phyloP scores from a whole-genome alignment of 2,329 filamentous ascomycete species.

The Trichoderma sp. region DNA sequence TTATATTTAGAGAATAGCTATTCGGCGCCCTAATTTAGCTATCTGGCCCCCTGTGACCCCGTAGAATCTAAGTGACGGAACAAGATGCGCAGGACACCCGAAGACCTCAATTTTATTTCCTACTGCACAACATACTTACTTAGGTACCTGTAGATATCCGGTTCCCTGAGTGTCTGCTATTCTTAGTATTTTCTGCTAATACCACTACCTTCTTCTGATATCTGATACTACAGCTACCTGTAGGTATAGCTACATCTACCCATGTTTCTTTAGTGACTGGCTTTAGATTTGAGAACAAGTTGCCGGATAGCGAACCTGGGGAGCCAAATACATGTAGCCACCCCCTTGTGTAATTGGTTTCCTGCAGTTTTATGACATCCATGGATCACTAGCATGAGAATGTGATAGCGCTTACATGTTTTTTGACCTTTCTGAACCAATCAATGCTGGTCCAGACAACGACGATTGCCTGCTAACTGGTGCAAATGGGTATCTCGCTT shows the following conservation, averaged over 20 bases:
- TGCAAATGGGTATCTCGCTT: slow-evolving; percentile 13
- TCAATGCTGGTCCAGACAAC: background rate
- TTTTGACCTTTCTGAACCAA: background rate
- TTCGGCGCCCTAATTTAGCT: background rate
- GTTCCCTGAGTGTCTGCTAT: background rate
- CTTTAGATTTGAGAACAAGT: background rate
- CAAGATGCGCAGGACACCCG: background rate
- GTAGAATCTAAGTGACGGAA: background rate
- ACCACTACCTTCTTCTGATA: background rate
- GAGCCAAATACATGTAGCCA: background rate
- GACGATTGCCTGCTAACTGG: background rate
- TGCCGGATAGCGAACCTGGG: background rate
- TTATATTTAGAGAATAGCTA: background rate
- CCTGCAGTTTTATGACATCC: background rate
- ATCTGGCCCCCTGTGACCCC: background rate
- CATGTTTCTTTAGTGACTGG: background rate
- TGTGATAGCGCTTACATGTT: background rate
- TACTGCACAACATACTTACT: background rate
- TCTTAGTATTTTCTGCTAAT: too few species aligned
- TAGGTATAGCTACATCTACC: background rate
- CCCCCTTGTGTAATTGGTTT: background rate
- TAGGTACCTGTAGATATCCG: background rate
- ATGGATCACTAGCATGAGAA: background rate
- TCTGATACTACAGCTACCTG: background rate
- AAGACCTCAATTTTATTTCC: background rate